Evolutionary conservation across 768 basidiomycete genomes (phyloP), one percentile per base, ranked within the genome.

Genomic region (Solioccasus polychromus): DNA sequence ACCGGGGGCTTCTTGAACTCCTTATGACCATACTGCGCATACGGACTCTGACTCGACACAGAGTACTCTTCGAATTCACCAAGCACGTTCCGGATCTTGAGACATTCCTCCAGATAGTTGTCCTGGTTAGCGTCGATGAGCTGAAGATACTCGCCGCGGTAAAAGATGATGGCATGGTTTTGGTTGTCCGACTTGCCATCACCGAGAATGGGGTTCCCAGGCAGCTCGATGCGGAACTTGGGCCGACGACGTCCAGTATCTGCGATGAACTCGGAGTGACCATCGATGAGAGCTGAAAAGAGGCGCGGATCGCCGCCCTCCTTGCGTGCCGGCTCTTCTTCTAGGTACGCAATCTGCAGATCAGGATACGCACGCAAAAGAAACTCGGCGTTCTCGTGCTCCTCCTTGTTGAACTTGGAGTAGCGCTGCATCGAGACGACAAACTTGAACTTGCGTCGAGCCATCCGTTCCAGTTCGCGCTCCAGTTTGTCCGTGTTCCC

Each of bases 181-280:
- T 98, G 96, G 69, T 99, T 99, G 74, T 99, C 96, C 20, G 92
- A 95, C 71, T 99, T 99, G 47, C 96, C 96, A 61, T 99, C 96
- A 48, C 95, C 96, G 41, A 98, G 80, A 71, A 99, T 99, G 1
- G 96, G 96, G 71, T 99, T 99, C 20, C 96, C 96, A 35, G 96
- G 96, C 14, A 98, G 77, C 70, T 99, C 95, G 65, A 99, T 91
- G 47, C 94, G 83, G 82, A 98, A 99, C 73, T 99, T 99, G 58
- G 96, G 95, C 26, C 86, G 73, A 35, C 96, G 80, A 45, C 88
- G 82, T 26, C 92, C 92, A 17, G 83, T 91, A 60, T 93, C 88
- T 1, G 89, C 82, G 36, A 87, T 73, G 64, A 98, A 93, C 68
- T 98, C 96, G 53, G 91, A 95, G 69, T 99, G 94, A 10, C 96